phyloP scores from a whole-genome alignment of 2,329 filamentous ascomycete genomes.

The Ramichloridium luteum region DNA sequence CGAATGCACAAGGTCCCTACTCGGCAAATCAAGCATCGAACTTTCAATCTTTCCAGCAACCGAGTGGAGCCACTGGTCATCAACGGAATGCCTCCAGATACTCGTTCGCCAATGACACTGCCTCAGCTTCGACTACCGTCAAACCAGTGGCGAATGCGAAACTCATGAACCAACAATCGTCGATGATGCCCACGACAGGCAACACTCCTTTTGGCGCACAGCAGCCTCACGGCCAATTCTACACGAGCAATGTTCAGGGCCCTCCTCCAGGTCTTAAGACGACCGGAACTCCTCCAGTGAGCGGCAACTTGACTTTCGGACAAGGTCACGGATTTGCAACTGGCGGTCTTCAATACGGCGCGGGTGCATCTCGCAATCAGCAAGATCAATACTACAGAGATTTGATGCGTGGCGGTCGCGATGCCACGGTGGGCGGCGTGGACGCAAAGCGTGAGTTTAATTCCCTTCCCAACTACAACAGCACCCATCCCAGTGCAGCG shows the following conservation, averaged over 20 bases:
- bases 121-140: constrained; percentile 47
- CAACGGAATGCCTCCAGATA: constrained; percentile 76
- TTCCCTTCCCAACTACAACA: constrained; percentile 18
- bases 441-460: constrained; percentile 25
- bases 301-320: constrained; percentile 70
- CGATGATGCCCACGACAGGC: constrained; percentile 58
- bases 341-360: constrained; percentile 49
- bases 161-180: constrained; percentile 70
- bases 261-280: constrained; percentile 93
- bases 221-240: constrained; percentile 55
- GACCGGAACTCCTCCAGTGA: constrained; percentile 79
- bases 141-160: constrained; percentile 70
- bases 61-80: constrained; percentile 42
- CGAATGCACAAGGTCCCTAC: constrained; percentile 30
- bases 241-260: constrained; percentile 73
- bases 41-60: constrained; percentile 28
- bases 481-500: constrained; percentile 13
- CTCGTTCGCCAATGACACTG: constrained; percentile 68
- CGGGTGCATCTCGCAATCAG: constrained; percentile 33
- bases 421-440: constrained; percentile 8
- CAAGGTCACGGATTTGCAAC: constrained; percentile 76
- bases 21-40: constrained; percentile 35
- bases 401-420: constrained; percentile 12
- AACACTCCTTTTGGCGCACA: constrained; percentile 39
- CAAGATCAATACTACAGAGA: constrained; percentile 16